These are phyloP conservation scores for Trichoderma virens DNA, from an alignment of 495 filamentous ascomycete genomes.

Conservation along the genomic window DNA sequence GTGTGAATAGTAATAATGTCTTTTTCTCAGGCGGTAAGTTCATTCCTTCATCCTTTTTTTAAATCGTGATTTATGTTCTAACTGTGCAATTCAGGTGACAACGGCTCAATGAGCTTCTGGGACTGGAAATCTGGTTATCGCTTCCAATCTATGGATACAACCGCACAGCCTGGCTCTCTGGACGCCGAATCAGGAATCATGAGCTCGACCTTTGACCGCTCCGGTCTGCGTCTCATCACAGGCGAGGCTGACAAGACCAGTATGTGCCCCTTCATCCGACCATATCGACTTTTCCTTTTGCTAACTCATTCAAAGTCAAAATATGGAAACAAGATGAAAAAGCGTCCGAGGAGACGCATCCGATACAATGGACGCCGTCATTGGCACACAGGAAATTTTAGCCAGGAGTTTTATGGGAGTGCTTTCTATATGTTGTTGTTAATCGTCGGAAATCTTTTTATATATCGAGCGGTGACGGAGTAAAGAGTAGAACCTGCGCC, in stretches of 20 bases:
- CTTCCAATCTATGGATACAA: conserved; percentile 81
- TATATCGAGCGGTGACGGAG: background rate
- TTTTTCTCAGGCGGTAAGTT: conserved; percentile 70
- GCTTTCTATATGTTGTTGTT: background rate
- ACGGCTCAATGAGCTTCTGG: conserved; percentile 96
- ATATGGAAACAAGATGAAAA: conserved; percentile 89
- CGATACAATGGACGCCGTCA: conserved; percentile 86
- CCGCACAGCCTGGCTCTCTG: conserved; percentile 86
- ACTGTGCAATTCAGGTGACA: conserved; percentile 46
- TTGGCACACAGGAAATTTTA: conserved; percentile 47
- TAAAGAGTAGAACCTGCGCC: background rate
- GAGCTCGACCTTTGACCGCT: conserved; percentile 82
- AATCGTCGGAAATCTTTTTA: background rate
- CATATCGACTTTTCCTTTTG: background rate
- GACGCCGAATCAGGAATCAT: conserved; percentile 94
- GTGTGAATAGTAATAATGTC: conserved; percentile 90
- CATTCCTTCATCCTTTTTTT: conserved; percentile 7
- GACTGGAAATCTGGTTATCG: conserved; percentile 97
- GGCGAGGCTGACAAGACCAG: conserved; percentile 96
- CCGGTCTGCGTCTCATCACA: conserved; percentile 80
- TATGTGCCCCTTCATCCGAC: conserved; percentile 31
- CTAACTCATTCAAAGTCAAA: conserved; percentile 56
- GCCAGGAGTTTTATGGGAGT: background rate
- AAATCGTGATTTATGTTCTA: background rate
- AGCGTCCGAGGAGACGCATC: conserved; percentile 85